These are phyloP conservation scores for Fusarium coffeatum DNA, from an alignment of 2,329 filamentous ascomycete species.

Conservation along the genomic window DNA sequence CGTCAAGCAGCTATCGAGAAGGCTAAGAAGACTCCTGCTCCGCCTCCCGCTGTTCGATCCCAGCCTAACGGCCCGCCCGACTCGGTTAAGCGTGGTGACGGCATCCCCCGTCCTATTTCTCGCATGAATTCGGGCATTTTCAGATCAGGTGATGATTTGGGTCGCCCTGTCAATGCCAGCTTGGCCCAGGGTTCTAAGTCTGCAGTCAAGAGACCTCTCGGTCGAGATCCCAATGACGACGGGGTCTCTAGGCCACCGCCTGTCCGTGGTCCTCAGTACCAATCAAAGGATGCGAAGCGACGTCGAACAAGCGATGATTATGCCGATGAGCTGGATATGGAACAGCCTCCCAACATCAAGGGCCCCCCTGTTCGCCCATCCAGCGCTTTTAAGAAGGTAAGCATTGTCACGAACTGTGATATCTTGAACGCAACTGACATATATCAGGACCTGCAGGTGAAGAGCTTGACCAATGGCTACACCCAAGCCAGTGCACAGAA, in stretches of 20 bases:
- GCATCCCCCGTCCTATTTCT: constrained; percentile 61
- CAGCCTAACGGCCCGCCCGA: constrained; percentile 66
- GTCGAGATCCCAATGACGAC: constrained; percentile 70
- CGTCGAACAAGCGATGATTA: constrained; percentile 80
- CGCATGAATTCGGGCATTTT: constrained; percentile 68
- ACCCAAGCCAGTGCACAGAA: constrained; percentile 66
- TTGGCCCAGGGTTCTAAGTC: constrained; percentile 72
- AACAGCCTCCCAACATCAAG: constrained; percentile 73
- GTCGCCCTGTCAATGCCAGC: constrained; percentile 69
- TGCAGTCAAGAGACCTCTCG: constrained; percentile 76
- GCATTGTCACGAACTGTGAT: constrained; percentile 25
- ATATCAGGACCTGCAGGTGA: constrained; percentile 68
- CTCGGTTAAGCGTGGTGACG: constrained; percentile 49
- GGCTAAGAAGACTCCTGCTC: constrained; percentile 72
- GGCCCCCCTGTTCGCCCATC: constrained; percentile 88
- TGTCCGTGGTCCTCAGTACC: constrained; percentile 69
- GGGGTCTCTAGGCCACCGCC: constrained; percentile 58
- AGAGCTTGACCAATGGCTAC: constrained; percentile 72
- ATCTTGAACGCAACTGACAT: constrained; percentile 49
- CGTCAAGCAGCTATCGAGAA: constrained; percentile 72
- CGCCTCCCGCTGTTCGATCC: constrained; percentile 68
- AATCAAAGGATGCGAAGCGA: constrained; percentile 80
- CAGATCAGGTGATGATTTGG: constrained; percentile 67
- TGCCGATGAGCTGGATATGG: constrained; percentile 71
- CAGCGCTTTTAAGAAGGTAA: constrained; percentile 74